Percentiles rank a stretch among this genome's conserved stretches.
Evolutionary conservation across 257 asterid genomes (phyloP).

Genomic region (Voacanga thouarsii): DNA sequence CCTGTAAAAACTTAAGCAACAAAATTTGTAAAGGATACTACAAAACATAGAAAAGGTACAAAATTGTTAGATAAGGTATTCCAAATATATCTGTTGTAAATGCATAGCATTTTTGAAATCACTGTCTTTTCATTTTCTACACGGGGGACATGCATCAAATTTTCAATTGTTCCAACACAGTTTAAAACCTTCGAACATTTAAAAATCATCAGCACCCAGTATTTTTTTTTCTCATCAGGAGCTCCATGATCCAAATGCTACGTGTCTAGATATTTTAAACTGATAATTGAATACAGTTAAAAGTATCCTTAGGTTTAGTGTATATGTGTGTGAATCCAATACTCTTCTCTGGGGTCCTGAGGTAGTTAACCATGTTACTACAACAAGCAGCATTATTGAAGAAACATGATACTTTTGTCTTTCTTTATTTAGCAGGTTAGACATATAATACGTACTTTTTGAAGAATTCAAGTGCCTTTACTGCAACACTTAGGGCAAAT

Average conservation of each 20-base stretch:
- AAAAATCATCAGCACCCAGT: not conserved
- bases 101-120: no score
- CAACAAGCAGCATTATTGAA: not conserved
- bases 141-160: no score
- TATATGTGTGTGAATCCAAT: not conserved
- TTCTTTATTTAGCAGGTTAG: not conserved
- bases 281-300: not conserved
- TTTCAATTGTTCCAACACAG: no score
- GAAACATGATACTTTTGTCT: not conserved
- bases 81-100: no score
- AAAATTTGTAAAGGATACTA: no score
- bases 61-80: no score
- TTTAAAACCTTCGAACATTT: not conserved
- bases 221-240: not conserved
- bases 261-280: not conserved
- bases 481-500: conserved; percentile 35
- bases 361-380: not conserved
- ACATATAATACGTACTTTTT: conserved; percentile 24
- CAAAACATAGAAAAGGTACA: no score
- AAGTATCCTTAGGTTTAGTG: no score
- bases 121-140: no score
- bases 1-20: not conserved
- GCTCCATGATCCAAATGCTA: no score
- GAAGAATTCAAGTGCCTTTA: conserved; percentile 31
- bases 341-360: not conserved